Evolutionary conservation across 108 stramenopile genomes (phyloP).

Genomic region (Chaetoceros tenuissimus): DNA sequence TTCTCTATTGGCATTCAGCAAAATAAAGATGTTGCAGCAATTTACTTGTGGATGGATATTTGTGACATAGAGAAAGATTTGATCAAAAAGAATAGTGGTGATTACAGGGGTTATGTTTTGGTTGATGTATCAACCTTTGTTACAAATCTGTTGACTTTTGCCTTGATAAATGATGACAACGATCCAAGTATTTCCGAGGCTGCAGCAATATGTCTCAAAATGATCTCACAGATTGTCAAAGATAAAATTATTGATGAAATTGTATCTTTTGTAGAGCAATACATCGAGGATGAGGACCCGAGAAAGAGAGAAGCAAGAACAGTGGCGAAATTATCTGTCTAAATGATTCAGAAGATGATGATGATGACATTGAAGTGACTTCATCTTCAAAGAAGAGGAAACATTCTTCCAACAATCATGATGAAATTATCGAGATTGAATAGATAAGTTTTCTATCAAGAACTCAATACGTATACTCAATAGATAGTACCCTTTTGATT

Average conservation of each 20-base stretch:
- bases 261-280: conserved; percentile 82
- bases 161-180: conserved; percentile 83
- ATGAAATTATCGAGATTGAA: too few species aligned
- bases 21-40: conserved; percentile 82
- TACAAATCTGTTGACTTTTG: conserved; percentile 75
- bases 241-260: conserved; percentile 71
- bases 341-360: too few species aligned
- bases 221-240: conserved; percentile 74
- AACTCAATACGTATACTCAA: too few species aligned
- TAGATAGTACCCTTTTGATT: too few species aligned
- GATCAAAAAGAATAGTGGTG: conserved; percentile 50
- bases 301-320: conserved; percentile 84
- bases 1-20: conserved; percentile 72
- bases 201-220: conserved; percentile 73
- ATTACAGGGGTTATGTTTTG: conserved; percentile 67
- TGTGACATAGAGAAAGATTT: conserved; percentile 88
- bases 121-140: conserved; percentile 66
- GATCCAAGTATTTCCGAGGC: conserved; percentile 79
- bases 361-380: too few species aligned
- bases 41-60: conserved; percentile 93
- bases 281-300: conserved; percentile 86
- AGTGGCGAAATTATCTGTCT: too few species aligned
- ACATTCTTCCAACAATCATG: too few species aligned
- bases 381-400: too few species aligned
- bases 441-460: too few species aligned